These are phyloP conservation scores for Solanum sparsipilum DNA, from an alignment of 257 asterid species.

Conservation along the genomic window DNA sequence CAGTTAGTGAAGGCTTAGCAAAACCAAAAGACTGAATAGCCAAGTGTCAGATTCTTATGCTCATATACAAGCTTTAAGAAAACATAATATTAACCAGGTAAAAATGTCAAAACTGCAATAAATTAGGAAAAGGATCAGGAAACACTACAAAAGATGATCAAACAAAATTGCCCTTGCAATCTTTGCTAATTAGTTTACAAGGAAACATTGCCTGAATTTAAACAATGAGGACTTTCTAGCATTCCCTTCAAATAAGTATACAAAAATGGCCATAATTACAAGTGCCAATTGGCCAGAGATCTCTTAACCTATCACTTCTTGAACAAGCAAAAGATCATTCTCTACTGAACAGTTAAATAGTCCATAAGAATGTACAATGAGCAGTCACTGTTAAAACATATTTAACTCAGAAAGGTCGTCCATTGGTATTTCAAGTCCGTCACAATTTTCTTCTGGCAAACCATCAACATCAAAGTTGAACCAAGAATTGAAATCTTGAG, in stretches of 20 bases:
- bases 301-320: conserved; percentile 1
- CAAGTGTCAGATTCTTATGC: background rate
- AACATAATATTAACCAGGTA: background rate
- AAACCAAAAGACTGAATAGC: background rate
- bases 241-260: conserved; percentile 6
- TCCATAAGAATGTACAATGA: conserved; percentile 54
- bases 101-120: background rate
- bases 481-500: conserved; percentile 80
- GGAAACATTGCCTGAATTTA: conserved; percentile 7
- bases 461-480: conserved; percentile 82
- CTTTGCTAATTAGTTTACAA: background rate
- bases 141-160: background rate
- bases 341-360: conserved; percentile 29
- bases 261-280: conserved; percentile 57
- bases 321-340: conserved; percentile 4
- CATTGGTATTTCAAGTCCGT: conserved; percentile 84
- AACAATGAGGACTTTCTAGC: conserved; percentile 14
- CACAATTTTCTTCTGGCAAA: conserved; percentile 45
- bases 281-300: conserved; percentile 34
- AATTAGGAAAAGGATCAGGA: background rate
- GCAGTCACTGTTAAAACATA: conserved; percentile 44
- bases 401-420: conserved; percentile 72
- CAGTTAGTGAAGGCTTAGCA: background rate
- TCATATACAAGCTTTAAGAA: background rate
- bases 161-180: conserved; percentile 1